Percentiles rank a stretch among this genome's conserved stretches.
Conservation (phyloP, 441 rosid genomes). For the Populus hybrid region DNA sequence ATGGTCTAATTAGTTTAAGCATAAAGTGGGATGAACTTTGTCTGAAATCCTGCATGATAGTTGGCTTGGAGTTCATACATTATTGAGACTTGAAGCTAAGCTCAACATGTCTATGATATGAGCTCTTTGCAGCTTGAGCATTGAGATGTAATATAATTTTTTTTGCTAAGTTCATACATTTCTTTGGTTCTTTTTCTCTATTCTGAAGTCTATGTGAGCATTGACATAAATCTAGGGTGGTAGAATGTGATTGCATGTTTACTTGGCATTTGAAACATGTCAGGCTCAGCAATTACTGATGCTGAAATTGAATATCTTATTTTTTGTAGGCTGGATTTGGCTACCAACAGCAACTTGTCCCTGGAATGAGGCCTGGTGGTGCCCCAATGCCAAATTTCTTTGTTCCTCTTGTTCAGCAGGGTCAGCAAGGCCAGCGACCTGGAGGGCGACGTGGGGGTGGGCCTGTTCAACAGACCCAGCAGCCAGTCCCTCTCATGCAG, state of each 20-base stretch:
- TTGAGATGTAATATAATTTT: background rate
- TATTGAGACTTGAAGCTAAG: background rate
- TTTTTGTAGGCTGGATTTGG: constrained; percentile 57
- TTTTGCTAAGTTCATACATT: background rate
- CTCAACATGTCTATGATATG: background rate
- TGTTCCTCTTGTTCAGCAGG: constrained; percentile 68
- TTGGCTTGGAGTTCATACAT: background rate
- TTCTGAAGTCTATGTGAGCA: background rate
- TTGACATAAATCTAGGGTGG: background rate
- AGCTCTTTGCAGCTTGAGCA: background rate
- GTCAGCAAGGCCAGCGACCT: constrained; percentile 50
- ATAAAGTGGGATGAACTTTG: background rate
- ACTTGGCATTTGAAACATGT: background rate
- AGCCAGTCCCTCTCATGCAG: constrained; percentile 64
- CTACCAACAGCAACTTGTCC: constrained; percentile 77
- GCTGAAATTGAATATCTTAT: background rate
- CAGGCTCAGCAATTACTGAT: background rate
- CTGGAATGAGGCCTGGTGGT: constrained; percentile 78
- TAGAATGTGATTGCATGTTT: background rate
- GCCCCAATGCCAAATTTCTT: constrained; percentile 70
- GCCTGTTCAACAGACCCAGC: constrained; percentile 56
- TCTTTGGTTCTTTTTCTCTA: background rate
- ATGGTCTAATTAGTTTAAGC: background rate
- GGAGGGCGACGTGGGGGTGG: constrained; percentile 62
- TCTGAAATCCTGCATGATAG: background rate